These are phyloP conservation scores for Phyllosticta capitalensis DNA, from an alignment of 2,329 filamentous ascomycete species.

Conservation along the genomic window DNA sequence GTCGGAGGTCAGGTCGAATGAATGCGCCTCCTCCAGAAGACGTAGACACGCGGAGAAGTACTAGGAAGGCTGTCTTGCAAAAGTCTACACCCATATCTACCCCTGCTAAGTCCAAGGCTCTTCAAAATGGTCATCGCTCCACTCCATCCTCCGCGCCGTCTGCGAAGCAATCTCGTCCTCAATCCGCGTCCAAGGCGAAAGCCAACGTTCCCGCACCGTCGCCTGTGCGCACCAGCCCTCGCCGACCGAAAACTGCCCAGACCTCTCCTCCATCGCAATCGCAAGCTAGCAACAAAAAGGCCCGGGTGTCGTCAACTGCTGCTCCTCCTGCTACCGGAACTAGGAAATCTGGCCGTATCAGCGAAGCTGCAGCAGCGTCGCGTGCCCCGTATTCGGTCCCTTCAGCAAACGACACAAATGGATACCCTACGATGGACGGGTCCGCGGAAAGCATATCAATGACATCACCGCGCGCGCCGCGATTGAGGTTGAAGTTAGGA, in stretches of 20 bases:
- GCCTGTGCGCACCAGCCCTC: neutral
- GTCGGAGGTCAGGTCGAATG: constrained; percentile 51
- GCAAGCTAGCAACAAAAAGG: neutral
- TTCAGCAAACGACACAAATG: neutral
- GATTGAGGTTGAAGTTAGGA: constrained; percentile 41
- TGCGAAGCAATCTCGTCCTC: neutral
- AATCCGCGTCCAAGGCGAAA: constrained; percentile 1
- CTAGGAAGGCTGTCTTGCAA: constrained; percentile 3
- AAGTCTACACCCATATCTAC: constrained; percentile 6
- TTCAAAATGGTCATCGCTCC: constrained; percentile 2
- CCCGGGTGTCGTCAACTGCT: neutral
- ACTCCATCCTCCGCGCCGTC: neutral
- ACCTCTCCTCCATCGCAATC: neutral
- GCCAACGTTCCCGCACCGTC: neutral
- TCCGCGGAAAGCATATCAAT: neutral
- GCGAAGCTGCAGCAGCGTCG: constrained; percentile 3
- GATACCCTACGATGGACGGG: neutral
- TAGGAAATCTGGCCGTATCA: constrained; percentile 9
- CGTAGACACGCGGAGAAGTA: constrained; percentile 24
- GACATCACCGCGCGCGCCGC: constrained; percentile 13
- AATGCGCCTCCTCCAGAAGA: constrained; percentile 35
- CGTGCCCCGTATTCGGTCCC: neutral
- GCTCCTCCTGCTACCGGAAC: constrained; percentile 3
- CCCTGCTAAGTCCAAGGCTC: constrained; percentile 1
- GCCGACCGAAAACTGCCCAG: neutral